Conservation (phyloP, 371 early-diverging fungal genomes). For the Nosema muscidifuracis region DNA sequence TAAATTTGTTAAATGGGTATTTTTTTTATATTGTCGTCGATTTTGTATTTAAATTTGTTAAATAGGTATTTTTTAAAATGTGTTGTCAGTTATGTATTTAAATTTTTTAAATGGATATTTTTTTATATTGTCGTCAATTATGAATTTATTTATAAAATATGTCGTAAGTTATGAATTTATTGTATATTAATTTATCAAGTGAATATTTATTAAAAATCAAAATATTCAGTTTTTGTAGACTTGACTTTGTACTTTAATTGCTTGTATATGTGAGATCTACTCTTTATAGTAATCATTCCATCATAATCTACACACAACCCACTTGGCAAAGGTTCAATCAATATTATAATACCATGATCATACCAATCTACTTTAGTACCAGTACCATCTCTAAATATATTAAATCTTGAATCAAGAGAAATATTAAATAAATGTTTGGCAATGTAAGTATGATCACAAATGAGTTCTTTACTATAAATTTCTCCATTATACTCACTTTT, state of each 20-base stretch:
- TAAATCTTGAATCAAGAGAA: conserved; percentile 2
- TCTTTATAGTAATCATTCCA: conserved; percentile 38
- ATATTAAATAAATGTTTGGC: conserved; percentile 14
- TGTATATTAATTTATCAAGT: background rate
- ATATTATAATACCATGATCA: conserved; percentile 43
- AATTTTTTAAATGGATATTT: too few relatives aligned
- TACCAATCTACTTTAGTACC: conserved; percentile 37
- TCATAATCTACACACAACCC: conserved; percentile 40
- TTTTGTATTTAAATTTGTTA: too few relatives aligned
- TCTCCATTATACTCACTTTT: conserved; percentile 8
- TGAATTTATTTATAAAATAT: too few relatives aligned
- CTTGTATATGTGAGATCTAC: conserved; percentile 9
- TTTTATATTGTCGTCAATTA: too few relatives aligned
- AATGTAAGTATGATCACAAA: conserved; percentile 34
- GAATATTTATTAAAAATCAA: background rate
- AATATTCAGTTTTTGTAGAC: conserved; percentile 19
- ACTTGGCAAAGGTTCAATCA: conserved; percentile 35
- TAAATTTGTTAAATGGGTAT: too few relatives aligned
- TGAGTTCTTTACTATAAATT: background rate
- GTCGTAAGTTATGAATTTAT: too few relatives aligned
- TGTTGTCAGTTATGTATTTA: too few relatives aligned
- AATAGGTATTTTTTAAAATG: too few relatives aligned
- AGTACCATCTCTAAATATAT: conserved; percentile 42
- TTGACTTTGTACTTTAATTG: conserved; percentile 43
- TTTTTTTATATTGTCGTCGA: too few relatives aligned